phyloP scores from a whole-genome alignment of 1,139 yeast species.

The Magnusiomyces paraingens region DNA sequence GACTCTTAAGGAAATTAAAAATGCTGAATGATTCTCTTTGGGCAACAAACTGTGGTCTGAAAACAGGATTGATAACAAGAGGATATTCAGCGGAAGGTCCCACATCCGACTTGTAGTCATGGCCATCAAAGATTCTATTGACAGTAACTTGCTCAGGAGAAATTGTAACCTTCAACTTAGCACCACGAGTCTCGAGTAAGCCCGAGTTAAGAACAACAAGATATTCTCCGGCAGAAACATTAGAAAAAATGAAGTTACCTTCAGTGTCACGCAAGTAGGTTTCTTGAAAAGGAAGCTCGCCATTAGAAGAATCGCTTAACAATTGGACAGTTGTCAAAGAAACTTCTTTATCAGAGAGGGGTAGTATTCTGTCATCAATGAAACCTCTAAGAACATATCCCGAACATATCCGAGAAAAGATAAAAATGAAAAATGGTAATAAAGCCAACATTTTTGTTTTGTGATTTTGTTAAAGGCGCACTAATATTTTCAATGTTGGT shows the following conservation, averaged over 20 bases:
- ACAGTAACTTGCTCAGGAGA: slow-evolving; percentile 23
- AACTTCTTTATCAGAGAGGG: slow-evolving; percentile 11
- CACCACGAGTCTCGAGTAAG: slow-evolving; percentile 15
- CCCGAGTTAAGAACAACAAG: slow-evolving; percentile 21
- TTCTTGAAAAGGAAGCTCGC: slow-evolving; percentile 10
- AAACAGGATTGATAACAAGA: slow-evolving; percentile 21
- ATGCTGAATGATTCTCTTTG: slow-evolving; percentile 32
- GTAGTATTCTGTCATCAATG: slow-evolving; percentile 13
- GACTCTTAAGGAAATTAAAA: slow-evolving; percentile 31
- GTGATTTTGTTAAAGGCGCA: neutral
- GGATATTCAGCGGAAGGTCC: slow-evolving; percentile 31
- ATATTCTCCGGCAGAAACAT: slow-evolving; percentile 27
- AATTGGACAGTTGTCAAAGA: slow-evolving; percentile 12
- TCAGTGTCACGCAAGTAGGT: slow-evolving; percentile 15
- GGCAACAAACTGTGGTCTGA: slow-evolving; percentile 21
- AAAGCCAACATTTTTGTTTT: neutral
- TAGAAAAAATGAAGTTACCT: slow-evolving; percentile 26
- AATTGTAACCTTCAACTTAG: slow-evolving; percentile 26
- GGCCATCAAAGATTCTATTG: slow-evolving; percentile 28
- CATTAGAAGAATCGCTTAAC: slow-evolving; percentile 2
- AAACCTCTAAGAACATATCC: slow-evolving; percentile 15
- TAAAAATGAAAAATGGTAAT: neutral
- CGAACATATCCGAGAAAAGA: neutral
- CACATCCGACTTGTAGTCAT: slow-evolving; percentile 23
- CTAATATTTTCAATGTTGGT: no score